phyloP scores from a whole-genome alignment of 2,329 filamentous ascomycete species.

The Fulvia fulva region DNA sequence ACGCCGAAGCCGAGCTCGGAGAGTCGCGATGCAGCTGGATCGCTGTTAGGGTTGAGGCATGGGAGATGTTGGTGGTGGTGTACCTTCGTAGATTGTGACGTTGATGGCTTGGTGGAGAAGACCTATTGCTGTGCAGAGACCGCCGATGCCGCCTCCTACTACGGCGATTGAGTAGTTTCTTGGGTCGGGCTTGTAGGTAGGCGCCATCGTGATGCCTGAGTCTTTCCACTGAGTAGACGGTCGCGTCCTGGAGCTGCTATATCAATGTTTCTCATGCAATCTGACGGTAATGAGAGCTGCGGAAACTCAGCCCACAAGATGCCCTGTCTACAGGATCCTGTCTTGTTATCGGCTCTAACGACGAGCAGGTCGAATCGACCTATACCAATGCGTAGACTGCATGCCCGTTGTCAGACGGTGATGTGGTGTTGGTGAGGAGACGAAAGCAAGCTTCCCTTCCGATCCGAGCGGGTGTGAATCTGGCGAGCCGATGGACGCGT shows the following conservation, averaged over 20 bases:
- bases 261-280: neutral
- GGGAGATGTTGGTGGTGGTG: no score
- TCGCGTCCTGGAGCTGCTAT: neutral
- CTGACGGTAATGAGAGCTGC: neutral
- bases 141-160: no score
- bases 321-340: neutral
- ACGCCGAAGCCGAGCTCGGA: constrained; percentile 57
- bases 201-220: no score
- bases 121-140: no score
- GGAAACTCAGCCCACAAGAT: neutral
- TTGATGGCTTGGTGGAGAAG: no score
- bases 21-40: no score
- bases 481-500: neutral
- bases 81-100: no score
- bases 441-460: neutral
- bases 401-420: neutral
- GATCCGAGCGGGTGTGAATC: neutral
- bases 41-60: no score
- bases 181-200: no score
- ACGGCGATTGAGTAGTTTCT: no score
- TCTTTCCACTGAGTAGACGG: neutral
- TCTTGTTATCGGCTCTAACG: neutral
- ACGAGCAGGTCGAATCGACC: neutral
- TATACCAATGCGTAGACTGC: neutral
- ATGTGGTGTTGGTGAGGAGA: neutral